phyloP scores from a whole-genome alignment of 2,329 filamentous ascomycete genomes.

The Phaeosphaeria sp. region DNA sequence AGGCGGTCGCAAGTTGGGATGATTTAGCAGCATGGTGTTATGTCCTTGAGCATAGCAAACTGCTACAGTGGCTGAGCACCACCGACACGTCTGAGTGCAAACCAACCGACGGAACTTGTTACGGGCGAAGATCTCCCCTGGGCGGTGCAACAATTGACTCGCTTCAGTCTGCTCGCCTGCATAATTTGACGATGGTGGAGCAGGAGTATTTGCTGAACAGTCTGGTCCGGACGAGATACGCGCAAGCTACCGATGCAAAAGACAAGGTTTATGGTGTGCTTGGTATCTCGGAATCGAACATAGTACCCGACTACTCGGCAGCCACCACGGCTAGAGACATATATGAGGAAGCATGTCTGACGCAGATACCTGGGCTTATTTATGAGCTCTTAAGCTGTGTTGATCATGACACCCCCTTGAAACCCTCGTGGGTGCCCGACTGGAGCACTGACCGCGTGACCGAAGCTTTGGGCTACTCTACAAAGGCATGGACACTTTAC shows the following conservation, averaged over 20 bases:
- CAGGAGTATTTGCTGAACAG: slow-evolving; percentile 12
- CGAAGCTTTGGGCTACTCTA: slow-evolving; percentile 26
- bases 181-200: slow-evolving; percentile 1
- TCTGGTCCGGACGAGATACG: slow-evolving; percentile 30
- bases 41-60: slow-evolving; percentile 12
- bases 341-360: slow-evolving; percentile 23
- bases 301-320: slow-evolving; percentile 22
- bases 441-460: slow-evolving; percentile 29
- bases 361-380: slow-evolving; percentile 8
- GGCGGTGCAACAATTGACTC: slow-evolving; percentile 13
- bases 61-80: slow-evolving; percentile 9
- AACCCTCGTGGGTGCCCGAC: slow-evolving; percentile 33
- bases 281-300: slow-evolving; percentile 17
- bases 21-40: slow-evolving; percentile 28
- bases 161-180: slow-evolving; percentile 17
- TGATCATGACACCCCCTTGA: slow-evolving; percentile 25
- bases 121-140: not conserved
- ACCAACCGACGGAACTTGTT: not conserved
- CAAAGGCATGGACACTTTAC: slow-evolving; percentile 26
- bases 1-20: slow-evolving; percentile 21
- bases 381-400: slow-evolving; percentile 28
- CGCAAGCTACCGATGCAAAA: slow-evolving; percentile 25
- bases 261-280: slow-evolving; percentile 37
- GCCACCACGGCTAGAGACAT: slow-evolving; percentile 18
- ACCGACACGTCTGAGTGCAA: not conserved